Evolutionary conservation across 192 early-diverging fungal species (phyloP).

Genomic region (Mortierella claussenii): DNA sequence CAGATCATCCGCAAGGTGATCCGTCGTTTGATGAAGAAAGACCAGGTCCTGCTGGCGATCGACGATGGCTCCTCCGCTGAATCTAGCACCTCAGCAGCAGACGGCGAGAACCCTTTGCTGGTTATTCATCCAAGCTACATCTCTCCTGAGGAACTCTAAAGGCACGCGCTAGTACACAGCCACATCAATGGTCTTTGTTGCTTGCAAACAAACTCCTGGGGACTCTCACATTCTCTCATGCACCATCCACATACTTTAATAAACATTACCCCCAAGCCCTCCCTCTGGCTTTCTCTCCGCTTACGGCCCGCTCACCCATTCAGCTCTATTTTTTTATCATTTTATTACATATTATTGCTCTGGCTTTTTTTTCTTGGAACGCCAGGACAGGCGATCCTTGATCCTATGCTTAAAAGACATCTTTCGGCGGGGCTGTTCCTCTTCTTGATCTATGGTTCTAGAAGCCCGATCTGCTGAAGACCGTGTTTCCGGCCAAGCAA

Average conservation of each 20-base stretch:
- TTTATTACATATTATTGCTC: too few relatives aligned
- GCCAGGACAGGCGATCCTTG: not conserved
- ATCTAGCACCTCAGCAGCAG: constrained; percentile 27
- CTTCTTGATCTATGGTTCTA: not conserved
- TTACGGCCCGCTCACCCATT: not conserved
- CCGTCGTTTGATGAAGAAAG: constrained; percentile 46
- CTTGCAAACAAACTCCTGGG: too few relatives aligned
- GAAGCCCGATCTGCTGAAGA: not conserved
- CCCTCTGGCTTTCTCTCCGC: not conserved
- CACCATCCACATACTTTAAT: not conserved
- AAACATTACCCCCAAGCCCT: not conserved
- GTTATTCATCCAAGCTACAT: constrained; percentile 53
- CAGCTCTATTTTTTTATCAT: not conserved
- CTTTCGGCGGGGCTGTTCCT: not conserved
- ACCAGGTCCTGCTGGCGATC: constrained; percentile 47
- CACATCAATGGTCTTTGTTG: not conserved
- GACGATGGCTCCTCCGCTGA: constrained; percentile 18
- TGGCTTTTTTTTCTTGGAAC: not conserved
- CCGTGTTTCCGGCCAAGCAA: not conserved
- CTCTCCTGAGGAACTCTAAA: constrained; percentile 41
- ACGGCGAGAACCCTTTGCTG: constrained; percentile 27
- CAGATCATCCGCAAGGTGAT: constrained; percentile 48
- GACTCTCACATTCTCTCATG: too few relatives aligned
- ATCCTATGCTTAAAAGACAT: not conserved
- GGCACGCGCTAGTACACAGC: not conserved